Evolutionary conservation across 2,329 filamentous ascomycete genomes (phyloP), one percentile per base, ranked within the genome.

Genomic region (Paecilomyces dactylethromorphus): DNA sequence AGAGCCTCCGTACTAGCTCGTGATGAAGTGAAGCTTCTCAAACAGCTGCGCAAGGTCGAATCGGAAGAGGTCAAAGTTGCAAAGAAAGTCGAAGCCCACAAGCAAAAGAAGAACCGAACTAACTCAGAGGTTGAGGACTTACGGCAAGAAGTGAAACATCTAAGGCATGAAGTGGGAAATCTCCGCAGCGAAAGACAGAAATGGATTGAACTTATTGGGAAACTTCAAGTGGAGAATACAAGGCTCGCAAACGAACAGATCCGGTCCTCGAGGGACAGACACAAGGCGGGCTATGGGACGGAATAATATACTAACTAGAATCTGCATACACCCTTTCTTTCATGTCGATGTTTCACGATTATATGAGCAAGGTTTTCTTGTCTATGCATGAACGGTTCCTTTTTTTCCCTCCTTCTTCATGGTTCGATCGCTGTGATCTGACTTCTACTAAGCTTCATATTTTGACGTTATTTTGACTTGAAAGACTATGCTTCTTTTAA

Each of bases 151-250:
- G 66, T 84, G 8, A 70, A 73, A 0, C 69, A 75, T 13, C 66
- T 81, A 29, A 78, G 79, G 60, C 73, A 78, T 53, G 83, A 82
- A 64, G 73, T 78, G 11, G 77, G 80, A 21, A 67, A 77, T 26
- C 65, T 82, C 53, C 76, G 80, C 58, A 64, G 71, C 49, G 82
- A 85, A 69, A 79, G 82, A 56, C 73, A 75, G 58, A 66, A 82
- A 57, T 74, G 83, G 65, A 70, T 79, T 55, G 69, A 71, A 65
- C 78, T 84, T 68, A 76, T 86, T 60, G 78, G 78, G 31, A 79
- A 80, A 39, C 65, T 87, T 69, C 83, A 87, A 71, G 75, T 72
- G 51, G 82, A 86, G 74, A 86, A 86, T 68, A 83, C 81, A 13
- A 72, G 68, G 33, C 66, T 87, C 57, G 63, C 60, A 50, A 63